phyloP scores from a whole-genome alignment of 2,329 filamentous ascomycete genomes.

The Fusarium nurragi region DNA sequence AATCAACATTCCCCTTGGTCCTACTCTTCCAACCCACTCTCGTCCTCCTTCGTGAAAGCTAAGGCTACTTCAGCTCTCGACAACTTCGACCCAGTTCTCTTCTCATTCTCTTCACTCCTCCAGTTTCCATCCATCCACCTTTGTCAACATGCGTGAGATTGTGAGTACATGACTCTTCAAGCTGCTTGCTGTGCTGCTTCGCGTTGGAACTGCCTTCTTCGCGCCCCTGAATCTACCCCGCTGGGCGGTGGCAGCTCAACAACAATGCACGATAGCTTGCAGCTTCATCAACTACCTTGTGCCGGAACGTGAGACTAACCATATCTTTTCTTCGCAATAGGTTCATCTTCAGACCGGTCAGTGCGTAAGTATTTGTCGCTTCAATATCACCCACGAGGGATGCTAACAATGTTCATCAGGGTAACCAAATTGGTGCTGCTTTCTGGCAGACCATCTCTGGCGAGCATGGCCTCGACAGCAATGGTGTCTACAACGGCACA shows the following conservation, averaged over 20 bases:
- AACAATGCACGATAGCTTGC: constrained; percentile 24
- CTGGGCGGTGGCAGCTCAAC: constrained; percentile 37
- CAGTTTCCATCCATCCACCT: constrained; percentile 41
- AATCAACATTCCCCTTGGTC: constrained; percentile 49
- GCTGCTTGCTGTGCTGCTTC: constrained; percentile 9
- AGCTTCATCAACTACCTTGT: constrained; percentile 15
- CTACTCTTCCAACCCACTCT: constrained; percentile 44
- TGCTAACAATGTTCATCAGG: constrained; percentile 66
- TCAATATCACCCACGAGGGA: constrained; percentile 22
- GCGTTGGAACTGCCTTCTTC: constrained; percentile 4
- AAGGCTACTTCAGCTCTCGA: constrained; percentile 47
- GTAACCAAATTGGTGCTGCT: constrained; percentile 99
- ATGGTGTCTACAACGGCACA: constrained; percentile 98
- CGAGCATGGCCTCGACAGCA: constrained; percentile 97
- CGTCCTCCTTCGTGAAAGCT: constrained; percentile 47
- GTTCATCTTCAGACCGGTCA: constrained; percentile 99
- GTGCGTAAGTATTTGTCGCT: constrained; percentile 73
- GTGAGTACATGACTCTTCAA: constrained; percentile 57
- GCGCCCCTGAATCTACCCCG: constrained; percentile 54
- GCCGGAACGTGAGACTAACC: constrained; percentile 62
- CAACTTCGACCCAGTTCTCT: constrained; percentile 37
- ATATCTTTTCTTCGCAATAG: constrained; percentile 68
- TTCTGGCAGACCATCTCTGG: constrained; percentile 95
- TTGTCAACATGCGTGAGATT: constrained; percentile 73
- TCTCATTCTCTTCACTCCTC: constrained; percentile 40